These are phyloP conservation scores for Trichoderma erinaceum DNA, from an alignment of 495 filamentous ascomycete genomes.

Conservation along the genomic window DNA sequence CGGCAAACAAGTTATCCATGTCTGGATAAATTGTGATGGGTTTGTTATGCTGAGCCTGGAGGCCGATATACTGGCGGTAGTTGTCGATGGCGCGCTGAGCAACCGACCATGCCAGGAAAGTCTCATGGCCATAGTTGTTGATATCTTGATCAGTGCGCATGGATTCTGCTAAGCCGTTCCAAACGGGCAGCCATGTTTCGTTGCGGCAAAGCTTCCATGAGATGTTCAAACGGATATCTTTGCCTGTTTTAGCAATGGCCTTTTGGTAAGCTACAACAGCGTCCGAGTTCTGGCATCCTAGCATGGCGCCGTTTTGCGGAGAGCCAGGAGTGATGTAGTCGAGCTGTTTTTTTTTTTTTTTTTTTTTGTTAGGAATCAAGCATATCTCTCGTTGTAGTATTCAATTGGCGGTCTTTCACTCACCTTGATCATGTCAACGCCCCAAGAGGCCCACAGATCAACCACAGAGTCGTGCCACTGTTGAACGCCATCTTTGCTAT, in stretches of 20 bases:
- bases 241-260: constrained; percentile 25
- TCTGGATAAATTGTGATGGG: constrained; percentile 27
- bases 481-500: constrained; percentile 23
- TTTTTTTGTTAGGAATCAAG: not conserved
- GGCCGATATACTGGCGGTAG: constrained; percentile 28
- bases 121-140: constrained; percentile 23
- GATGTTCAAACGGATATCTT: constrained; percentile 26
- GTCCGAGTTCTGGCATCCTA: constrained; percentile 21
- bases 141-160: constrained; percentile 30
- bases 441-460: constrained; percentile 25
- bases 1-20: constrained; percentile 29
- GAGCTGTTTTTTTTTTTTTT: not conserved
- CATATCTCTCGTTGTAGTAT: not conserved
- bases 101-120: constrained; percentile 24
- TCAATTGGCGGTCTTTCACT: not conserved
- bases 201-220: constrained; percentile 30
- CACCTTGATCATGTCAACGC: constrained; percentile 28
- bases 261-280: constrained; percentile 25
- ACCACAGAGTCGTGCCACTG: constrained; percentile 30
- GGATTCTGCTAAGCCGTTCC: constrained; percentile 24
- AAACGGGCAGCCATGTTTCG: constrained; percentile 23
- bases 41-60: constrained; percentile 20
- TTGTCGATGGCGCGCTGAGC: constrained; percentile 29
- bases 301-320: constrained; percentile 22
- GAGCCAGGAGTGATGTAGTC: constrained; percentile 29